Evolutionary conservation across 2,329 filamentous ascomycete genomes (phyloP).

Genomic region (Alternaria solani): DNA sequence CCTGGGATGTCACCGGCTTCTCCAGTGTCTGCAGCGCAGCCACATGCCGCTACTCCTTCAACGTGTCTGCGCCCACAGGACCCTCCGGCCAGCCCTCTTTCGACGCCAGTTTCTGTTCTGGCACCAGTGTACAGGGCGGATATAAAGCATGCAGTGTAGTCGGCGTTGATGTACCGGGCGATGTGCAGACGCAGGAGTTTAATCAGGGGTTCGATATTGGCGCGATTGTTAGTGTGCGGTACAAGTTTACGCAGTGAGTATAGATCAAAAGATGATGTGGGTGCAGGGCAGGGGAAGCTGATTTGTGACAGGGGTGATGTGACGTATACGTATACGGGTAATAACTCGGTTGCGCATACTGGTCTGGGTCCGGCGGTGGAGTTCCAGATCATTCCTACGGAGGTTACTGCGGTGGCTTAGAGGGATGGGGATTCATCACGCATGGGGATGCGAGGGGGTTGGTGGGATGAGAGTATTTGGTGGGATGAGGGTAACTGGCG

Average conservation of each 20-base stretch:
- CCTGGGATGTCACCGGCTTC: slow-evolving; percentile 29
- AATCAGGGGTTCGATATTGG: slow-evolving; percentile 19
- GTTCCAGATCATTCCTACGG: slow-evolving; percentile 18
- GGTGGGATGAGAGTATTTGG: neutral
- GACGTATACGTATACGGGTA: slow-evolving; percentile 9
- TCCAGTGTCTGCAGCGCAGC: slow-evolving; percentile 31
- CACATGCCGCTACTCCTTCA: slow-evolving; percentile 32
- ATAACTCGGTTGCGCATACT: slow-evolving; percentile 2
- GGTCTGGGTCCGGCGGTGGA: neutral
- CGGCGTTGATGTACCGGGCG: slow-evolving; percentile 18
- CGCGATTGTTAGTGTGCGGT: slow-evolving; percentile 21
- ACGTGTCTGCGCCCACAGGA: slow-evolving; percentile 22
- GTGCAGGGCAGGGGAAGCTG: neutral
- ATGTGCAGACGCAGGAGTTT: slow-evolving; percentile 23
- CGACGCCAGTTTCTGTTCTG: slow-evolving; percentile 20
- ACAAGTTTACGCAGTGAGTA: slow-evolving; percentile 25
- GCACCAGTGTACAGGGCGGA: slow-evolving; percentile 21
- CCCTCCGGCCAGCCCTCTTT: slow-evolving; percentile 25
- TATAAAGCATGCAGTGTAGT: slow-evolving; percentile 26
- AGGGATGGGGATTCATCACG: neutral
- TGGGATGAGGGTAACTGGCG: too few species aligned
- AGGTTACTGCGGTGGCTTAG: slow-evolving; percentile 12
- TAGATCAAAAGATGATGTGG: too few species aligned
- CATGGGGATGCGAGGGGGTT: accelerated
- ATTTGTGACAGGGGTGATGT: neutral